Conservation (phyloP, 129 eudicot genomes). For the Gnaphalium uliginosum region DNA sequence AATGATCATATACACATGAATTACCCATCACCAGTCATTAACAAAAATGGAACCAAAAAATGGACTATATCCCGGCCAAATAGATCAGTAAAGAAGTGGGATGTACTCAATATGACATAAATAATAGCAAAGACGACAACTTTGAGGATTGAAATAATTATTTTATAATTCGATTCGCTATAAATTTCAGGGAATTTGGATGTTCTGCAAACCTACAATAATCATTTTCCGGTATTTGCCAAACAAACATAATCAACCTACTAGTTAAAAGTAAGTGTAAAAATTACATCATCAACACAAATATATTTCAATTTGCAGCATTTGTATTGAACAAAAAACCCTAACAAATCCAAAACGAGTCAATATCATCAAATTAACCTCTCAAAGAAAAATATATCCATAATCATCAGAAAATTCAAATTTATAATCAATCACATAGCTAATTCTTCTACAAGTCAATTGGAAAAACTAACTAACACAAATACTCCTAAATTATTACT, state of each 20-base stretch:
- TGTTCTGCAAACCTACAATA: not conserved
- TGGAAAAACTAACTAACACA: no score
- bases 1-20: slow-evolving; percentile 13
- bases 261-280: not conserved
- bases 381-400: not conserved
- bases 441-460: no score
- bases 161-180: not conserved
- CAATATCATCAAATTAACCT: slow-evolving; percentile 3
- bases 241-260: not conserved
- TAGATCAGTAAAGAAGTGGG: not conserved
- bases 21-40: not conserved
- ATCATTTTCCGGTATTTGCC: not conserved
- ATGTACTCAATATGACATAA: not conserved
- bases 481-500: no score
- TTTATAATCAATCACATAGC: no score
- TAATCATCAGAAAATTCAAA: not conserved
- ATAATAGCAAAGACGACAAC: not conserved
- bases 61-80: not conserved
- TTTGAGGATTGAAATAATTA: not conserved
- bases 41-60: not conserved
- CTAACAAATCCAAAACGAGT: slow-evolving; percentile 10
- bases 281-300: not conserved
- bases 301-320: not conserved
- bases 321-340: not conserved
- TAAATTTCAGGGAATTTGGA: not conserved